These are phyloP conservation scores for Debaryomyces prosopidis DNA, from an alignment of 805 yeast species.

Conservation along the genomic window DNA sequence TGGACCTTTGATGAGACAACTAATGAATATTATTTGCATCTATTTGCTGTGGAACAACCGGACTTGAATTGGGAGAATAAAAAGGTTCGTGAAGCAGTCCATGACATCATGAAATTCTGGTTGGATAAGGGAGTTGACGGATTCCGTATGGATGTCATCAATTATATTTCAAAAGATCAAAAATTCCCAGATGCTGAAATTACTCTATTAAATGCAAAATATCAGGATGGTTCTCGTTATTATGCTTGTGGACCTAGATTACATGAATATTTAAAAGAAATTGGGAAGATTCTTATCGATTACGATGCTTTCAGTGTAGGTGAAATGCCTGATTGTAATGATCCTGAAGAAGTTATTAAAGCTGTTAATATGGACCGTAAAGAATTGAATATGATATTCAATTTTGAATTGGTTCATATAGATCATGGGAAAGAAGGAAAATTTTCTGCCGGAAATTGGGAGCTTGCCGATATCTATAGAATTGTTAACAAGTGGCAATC, in stretches of 20 bases:
- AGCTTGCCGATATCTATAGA: slow-evolving; percentile 9
- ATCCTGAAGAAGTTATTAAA: slow-evolving; percentile 9
- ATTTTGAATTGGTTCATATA: slow-evolving; percentile 14
- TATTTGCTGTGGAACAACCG: slow-evolving; percentile 20
- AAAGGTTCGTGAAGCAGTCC: slow-evolving; percentile 22
- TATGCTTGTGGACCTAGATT: slow-evolving; percentile 3
- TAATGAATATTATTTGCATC: slow-evolving; percentile 22
- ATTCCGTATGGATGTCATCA: slow-evolving; percentile 15
- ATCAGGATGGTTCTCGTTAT: background rate
- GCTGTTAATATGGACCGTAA: slow-evolving; percentile 17
- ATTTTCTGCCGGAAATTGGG: slow-evolving; percentile 7
- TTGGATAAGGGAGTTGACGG: slow-evolving; percentile 15
- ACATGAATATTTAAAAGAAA: slow-evolving; percentile 2
- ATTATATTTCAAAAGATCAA: slow-evolving; percentile 2
- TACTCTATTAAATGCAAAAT: background rate
- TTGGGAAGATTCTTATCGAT: background rate
- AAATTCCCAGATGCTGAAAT: slow-evolving; percentile 1
- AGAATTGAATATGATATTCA: slow-evolving; percentile 23
- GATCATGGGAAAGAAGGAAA: slow-evolving; percentile 9
- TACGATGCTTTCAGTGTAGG: slow-evolving; percentile 2
- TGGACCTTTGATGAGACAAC: slow-evolving; percentile 20
- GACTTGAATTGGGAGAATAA: slow-evolving; percentile 23
- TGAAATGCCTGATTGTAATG: slow-evolving; percentile 2
- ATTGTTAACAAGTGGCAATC: slow-evolving; percentile 12
- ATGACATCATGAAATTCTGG: slow-evolving; percentile 20